phyloP scores from a whole-genome alignment of 1,139 yeast genomes.

The Groenewaldozyma auringiensis region DNA sequence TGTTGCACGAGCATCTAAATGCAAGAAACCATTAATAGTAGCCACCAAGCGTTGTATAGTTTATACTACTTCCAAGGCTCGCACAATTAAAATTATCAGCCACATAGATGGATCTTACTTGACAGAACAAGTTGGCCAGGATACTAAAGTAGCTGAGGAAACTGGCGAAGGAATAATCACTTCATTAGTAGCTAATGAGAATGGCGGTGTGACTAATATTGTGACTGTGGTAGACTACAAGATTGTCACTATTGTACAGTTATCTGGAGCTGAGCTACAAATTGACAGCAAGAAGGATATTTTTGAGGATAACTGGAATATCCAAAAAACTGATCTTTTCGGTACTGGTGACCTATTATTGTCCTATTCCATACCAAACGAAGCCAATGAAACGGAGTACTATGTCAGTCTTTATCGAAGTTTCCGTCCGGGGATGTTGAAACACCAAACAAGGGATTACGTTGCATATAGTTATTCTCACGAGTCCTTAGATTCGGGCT shows the following conservation, averaged over 20 bases:
- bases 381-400: neutral
- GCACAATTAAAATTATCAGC: conserved; percentile 22
- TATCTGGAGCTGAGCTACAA: conserved; percentile 6
- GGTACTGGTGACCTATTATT: neutral
- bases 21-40: conserved; percentile 18
- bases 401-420: neutral
- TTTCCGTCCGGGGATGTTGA: neutral
- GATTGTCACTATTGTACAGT: conserved; percentile 7
- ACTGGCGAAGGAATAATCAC: conserved; percentile 5
- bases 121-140: conserved; percentile 10
- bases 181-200: conserved; percentile 5
- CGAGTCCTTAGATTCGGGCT: neutral
- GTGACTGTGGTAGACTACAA: conserved; percentile 8
- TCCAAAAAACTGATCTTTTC: neutral
- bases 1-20: conserved; percentile 8
- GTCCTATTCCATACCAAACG: neutral
- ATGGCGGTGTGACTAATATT: conserved; percentile 8
- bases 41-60: conserved; percentile 28
- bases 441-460: neutral
- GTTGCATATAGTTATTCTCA: neutral
- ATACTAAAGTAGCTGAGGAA: conserved; percentile 8
- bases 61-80: conserved; percentile 24
- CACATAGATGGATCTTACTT: conserved; percentile 24
- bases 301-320: neutral
- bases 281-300: conserved; percentile 2